Evolutionary conservation across 2,329 filamentous ascomycete species (phyloP), one percentile per base, ranked within the genome.

Genomic region (Diplodia seriata): DNA sequence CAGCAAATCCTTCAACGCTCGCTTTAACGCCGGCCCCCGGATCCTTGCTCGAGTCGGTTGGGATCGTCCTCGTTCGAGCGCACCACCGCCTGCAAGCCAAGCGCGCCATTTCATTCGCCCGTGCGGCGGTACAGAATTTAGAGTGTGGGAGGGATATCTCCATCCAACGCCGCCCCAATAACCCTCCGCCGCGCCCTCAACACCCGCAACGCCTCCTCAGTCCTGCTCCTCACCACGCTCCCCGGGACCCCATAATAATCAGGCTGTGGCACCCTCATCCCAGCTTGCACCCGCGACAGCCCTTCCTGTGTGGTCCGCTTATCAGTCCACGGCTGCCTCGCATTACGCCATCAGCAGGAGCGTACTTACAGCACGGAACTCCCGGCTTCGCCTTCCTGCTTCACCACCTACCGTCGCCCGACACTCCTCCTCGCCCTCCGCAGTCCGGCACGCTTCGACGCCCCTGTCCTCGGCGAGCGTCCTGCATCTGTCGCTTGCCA

Each of bases 1-100:
- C 66, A 68, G 66, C 66, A 62, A 63, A 68, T 68, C 66, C 57
- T 68, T 50, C 66, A 68, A 68, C 66, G 66, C 66, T 57, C 64
- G 64, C 40, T 38, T 63, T 63, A 63, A 51, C 59, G 47, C 36
- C 49, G 36, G 43, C 33, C 64, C 54, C 40, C 40, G n/a, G 43
- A 67, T 67, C 65, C 66, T 63, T 55, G 66, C 49, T 51, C 54
- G 53, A 50, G 65, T 67, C 65, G 65, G 65, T 61, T 67, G 65
- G 65, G 65, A 61, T 67, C 66, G 66, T 50, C 57, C 57, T 63
- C 38, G 49, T 68, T 67, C 57, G 36, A 66, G 51, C 51, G 51
- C 51, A 57, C 47, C 53, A 68, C 47, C 55, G 49, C 56, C 55
- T 62, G 66, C 66, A 68, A 29, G 66, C 66, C 66, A 63, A 63